Base-by-base conservation (phyloP, 129 eudicot genomes). In the Helichrysum umbraculigerum region DNA sequence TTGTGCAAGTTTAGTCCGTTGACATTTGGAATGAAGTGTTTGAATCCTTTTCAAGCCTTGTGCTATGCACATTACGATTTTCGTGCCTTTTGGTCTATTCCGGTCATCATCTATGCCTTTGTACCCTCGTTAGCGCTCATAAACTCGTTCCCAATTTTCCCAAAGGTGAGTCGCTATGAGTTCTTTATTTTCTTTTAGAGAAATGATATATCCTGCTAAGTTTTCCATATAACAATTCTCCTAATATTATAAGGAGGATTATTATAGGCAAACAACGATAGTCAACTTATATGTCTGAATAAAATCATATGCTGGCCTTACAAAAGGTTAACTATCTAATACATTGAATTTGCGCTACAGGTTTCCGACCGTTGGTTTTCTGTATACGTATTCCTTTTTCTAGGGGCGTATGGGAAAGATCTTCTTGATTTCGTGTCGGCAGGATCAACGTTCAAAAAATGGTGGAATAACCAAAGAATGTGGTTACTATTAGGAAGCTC, bases 391-490 rank as follows among this genome's bases (percentile, higher is more conserved):
- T 89, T 89, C 32, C 82, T 89, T n/a, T 89, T 82, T 70, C 33
- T 86, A 7, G 95, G 87, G 5, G 78, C 89, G n/a, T 75, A 89
- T 25, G 89, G 37, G 12, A 86, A 84, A 67, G 81, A 86, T 57
- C 71, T 74, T 75, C 28, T 86, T 2, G 89, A 86, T 29, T 83
- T 57, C 76, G 34, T 57, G 9, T 62, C 62, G 47, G 81, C 70
- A 7, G 83, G 86, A 37, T 81, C 78, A 1, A 78, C 41, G n/a
- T 72, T 84, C 16, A 35, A 14, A 44, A 84, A 74, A 68, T 89
- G 89, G 89, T 89, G 91, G 87, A 89, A 80, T 39, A 51, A 59
- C n/a, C 91, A 78, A 66, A 63, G 95, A 61, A 84, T 79, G 79
- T 84, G 88, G 91, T 75, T 89, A 60, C 37, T 84, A 15, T 15